Evolutionary conservation across 768 basidiomycete genomes (phyloP).

Genomic region (Suillus brevipes): DNA sequence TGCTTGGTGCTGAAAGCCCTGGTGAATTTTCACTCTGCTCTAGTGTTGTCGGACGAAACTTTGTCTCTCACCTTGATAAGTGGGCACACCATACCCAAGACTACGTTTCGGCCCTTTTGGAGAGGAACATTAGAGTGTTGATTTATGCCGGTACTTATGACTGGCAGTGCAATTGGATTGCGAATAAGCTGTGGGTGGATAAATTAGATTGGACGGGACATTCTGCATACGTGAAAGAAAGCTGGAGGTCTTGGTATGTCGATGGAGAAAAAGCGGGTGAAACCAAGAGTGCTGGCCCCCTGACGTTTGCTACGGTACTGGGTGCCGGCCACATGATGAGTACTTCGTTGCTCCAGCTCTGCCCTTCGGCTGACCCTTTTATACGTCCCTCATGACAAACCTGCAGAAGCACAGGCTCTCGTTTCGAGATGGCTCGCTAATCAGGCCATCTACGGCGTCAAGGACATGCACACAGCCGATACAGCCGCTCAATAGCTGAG

Average conservation of each 20-base stretch:
- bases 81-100: conserved; percentile 56
- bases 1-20: conserved; percentile 47
- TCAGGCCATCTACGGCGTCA: conserved; percentile 36
- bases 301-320: conserved; percentile 65
- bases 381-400: conserved; percentile 70
- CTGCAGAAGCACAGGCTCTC: conserved; percentile 61
- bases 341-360: conserved; percentile 9
- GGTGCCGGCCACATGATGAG: conserved; percentile 79
- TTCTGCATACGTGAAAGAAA: conserved; percentile 42
- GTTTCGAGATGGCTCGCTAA: conserved; percentile 62
- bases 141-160: conserved; percentile 58
- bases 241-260: conserved; percentile 55
- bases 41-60: conserved; percentile 45
- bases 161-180: conserved; percentile 63
- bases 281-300: conserved; percentile 52
- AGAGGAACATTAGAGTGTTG: conserved; percentile 52
- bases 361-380: conserved; percentile 20
- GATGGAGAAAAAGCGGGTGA: conserved; percentile 54
- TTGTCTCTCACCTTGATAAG: conserved; percentile 62
- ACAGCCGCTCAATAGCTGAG: neutral
- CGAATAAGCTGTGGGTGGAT: conserved; percentile 62
- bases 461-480: neutral
- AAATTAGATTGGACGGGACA: conserved; percentile 61
- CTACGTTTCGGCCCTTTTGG: conserved; percentile 56
- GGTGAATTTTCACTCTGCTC: conserved; percentile 62